Evolutionary conservation across 2,329 filamentous ascomycete genomes (phyloP).

Genomic region (Alternaria alternata): DNA sequence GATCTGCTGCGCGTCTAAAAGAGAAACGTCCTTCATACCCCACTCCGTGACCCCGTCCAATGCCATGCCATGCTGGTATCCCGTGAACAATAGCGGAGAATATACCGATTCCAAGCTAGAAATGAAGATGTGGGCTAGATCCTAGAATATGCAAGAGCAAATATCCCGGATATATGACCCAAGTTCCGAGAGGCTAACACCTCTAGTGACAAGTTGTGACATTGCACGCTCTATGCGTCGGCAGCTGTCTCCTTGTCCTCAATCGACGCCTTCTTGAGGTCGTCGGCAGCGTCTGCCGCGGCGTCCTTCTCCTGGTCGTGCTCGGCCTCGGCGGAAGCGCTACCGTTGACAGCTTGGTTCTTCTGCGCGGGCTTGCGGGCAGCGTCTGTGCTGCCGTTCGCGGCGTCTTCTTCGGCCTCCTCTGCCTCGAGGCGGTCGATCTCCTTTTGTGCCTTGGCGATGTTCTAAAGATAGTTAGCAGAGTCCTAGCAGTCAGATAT

Average conservation of each 20-base stretch:
- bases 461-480: constrained; percentile 70
- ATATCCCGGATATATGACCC: constrained; percentile 26
- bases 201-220: constrained; percentile 10
- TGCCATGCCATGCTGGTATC: constrained; percentile 33
- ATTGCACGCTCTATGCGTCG: constrained; percentile 33
- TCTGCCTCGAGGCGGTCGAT: constrained; percentile 85
- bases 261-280: constrained; percentile 67
- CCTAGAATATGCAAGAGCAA: constrained; percentile 26
- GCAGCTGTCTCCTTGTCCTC: constrained; percentile 58
- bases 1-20: constrained; percentile 28
- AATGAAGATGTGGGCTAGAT: constrained; percentile 27
- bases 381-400: constrained; percentile 63
- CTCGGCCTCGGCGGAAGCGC: constrained; percentile 62
- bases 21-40: constrained; percentile 20
- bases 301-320: constrained; percentile 66
- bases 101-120: constrained; percentile 24
- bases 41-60: constrained; percentile 28
- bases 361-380: constrained; percentile 62
- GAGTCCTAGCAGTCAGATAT: not conserved
- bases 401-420: constrained; percentile 60
- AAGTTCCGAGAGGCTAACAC: constrained; percentile 21
- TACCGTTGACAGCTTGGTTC: constrained; percentile 62
- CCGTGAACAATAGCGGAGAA: constrained; percentile 25
- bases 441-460: constrained; percentile 94
- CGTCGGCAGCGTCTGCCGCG: constrained; percentile 65